Conservation (phyloP, 768 basidiomycete genomes). For the Auriscalpium orientale region DNA sequence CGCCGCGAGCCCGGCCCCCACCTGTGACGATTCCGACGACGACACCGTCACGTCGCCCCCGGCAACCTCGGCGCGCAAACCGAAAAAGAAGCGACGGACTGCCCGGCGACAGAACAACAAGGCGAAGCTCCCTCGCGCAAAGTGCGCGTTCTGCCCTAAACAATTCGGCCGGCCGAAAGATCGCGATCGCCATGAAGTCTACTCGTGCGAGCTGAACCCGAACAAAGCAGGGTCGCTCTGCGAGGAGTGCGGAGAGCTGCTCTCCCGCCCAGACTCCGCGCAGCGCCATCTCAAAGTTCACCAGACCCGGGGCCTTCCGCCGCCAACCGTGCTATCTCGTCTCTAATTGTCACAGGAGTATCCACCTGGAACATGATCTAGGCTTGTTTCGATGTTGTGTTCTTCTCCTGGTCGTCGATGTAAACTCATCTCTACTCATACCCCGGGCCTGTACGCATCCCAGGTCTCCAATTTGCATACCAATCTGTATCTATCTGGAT, state of each 20-base stretch:
- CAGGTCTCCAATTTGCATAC: no score
- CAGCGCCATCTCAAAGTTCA: conserved; percentile 11
- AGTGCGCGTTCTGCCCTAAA: conserved; percentile 2
- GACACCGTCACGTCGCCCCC: not conserved
- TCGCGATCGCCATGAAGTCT: not conserved
- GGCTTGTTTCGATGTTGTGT: no score
- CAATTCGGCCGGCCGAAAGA: conserved; percentile 9
- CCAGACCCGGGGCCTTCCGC: not conserved
- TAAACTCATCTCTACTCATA: no score
- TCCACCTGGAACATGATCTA: no score
- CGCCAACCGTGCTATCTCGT: not conserved
- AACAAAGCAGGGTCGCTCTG: not conserved
- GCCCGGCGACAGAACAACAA: not conserved
- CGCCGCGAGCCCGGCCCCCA: not conserved
- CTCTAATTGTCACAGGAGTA: no score
- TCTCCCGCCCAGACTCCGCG: conserved; percentile 8
- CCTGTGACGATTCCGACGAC: not conserved
- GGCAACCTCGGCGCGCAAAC: not conserved
- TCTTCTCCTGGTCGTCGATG: no score
- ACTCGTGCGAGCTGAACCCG: conserved; percentile 5
- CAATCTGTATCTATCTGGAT: no score
- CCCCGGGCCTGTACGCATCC: no score
- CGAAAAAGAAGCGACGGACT: not conserved
- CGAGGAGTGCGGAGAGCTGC: conserved; percentile 1
- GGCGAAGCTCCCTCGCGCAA: not conserved